Base-by-base conservation (phyloP, 2,329 filamentous ascomycete genomes). In the Sporothrix protearum region DNA sequence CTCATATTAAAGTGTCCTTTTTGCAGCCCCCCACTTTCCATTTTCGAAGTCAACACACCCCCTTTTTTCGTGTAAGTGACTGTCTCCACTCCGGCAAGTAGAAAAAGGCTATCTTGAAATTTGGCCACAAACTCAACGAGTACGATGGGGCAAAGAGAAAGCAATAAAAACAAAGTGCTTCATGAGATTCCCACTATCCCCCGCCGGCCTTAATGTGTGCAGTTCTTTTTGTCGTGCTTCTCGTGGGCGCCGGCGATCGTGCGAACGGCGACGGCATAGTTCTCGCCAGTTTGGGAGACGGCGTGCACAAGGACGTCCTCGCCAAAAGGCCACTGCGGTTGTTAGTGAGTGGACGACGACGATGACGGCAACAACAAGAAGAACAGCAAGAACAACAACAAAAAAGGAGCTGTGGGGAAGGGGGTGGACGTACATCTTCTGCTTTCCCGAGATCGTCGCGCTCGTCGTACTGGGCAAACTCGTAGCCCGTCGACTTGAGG, bases 241-340 rank as follows among this genome's bases (percentile, higher is more conserved):
- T 75, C 67, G 47, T 76, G 75, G 0, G 77, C 76, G 9, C 75
- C 75, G 5, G 76, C 75, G 4, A 77, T 75, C 5, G 80, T 80
- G 73, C 77, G 80, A 6, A 84, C 78, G 1, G 78, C 76, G 5
- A 84, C 77, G 2, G 76, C 73, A 59, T 78, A 80, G 74, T 83
- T 83, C 77, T 83, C 79, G 0, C 83, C 83, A 8, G 77, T 81
- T 57, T 80, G 76, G 0, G 79, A 78, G 1, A 85, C 81, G 6
- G 83, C 83, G 72, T 83, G 83, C 16, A 82, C 80, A 1, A 83
- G 71, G 2, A 81, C 80, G 30, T 84, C 81, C 19, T 83, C 82
- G 5, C 82, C 82, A 78, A 80, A 85, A 1, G 82, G 82, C 82
- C 82, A 84, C 71, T 81, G 73, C 2, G 6, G 42, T 19, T 47